Evolutionary conservation across 2,329 filamentous ascomycete species (phyloP).

Genomic region (Cladophialophora carrionii): DNA sequence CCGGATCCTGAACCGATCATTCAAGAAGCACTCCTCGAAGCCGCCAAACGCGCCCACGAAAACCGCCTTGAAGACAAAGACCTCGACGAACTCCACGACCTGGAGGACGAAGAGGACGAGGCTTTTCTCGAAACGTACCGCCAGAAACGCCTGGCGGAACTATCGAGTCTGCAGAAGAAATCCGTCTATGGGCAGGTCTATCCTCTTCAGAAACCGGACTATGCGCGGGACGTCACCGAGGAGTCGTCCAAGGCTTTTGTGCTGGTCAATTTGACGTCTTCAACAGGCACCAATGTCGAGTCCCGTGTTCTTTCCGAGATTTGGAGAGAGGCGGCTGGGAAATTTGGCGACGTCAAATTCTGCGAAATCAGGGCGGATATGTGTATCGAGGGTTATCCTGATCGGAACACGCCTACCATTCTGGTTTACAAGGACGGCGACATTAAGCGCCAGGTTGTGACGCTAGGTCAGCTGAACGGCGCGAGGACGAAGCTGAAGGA

Average conservation of each 20-base stretch:
- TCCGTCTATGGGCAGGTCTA: constrained; percentile 88
- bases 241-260: constrained; percentile 71
- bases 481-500: constrained; percentile 70
- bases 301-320: constrained; percentile 80
- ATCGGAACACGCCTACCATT: constrained; percentile 91
- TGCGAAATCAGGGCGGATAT: constrained; percentile 90
- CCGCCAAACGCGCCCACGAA: constrained; percentile 80
- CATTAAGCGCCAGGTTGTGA: constrained; percentile 90
- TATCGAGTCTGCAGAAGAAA: constrained; percentile 73
- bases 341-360: constrained; percentile 95
- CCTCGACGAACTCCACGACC: constrained; percentile 85
- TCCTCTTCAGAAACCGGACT: constrained; percentile 91
- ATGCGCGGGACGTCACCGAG: constrained; percentile 86
- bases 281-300: constrained; percentile 78
- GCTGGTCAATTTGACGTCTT: constrained; percentile 79
- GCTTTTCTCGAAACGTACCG: constrained; percentile 85
- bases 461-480: constrained; percentile 76
- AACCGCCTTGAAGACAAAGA: constrained; percentile 94
- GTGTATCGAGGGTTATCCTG: constrained; percentile 96
- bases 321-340: constrained; percentile 79
- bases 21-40: constrained; percentile 88
- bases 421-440: constrained; percentile 90
- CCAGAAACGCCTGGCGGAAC: constrained; percentile 78
- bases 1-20: constrained; percentile 95
- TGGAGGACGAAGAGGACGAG: constrained; percentile 96